phyloP scores from a whole-genome alignment of 805 yeast species.

The Ogataea neopini region DNA sequence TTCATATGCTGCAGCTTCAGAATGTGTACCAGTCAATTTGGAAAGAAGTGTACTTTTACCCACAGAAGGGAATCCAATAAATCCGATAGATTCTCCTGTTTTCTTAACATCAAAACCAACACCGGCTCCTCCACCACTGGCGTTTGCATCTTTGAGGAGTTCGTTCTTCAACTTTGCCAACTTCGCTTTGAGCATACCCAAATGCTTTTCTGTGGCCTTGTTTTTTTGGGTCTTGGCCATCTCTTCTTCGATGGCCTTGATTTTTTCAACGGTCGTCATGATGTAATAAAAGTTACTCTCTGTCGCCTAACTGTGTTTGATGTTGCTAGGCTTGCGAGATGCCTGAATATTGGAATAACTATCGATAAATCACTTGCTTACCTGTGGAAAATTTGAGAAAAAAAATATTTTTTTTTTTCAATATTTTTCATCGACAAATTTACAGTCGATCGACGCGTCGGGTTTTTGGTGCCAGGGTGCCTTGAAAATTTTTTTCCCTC shows the following conservation, averaged over 20 bases:
- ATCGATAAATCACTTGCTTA: neutral
- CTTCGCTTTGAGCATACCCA: slow-evolving; percentile 97
- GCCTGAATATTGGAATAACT: neutral
- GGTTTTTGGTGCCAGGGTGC: slow-evolving; percentile 17
- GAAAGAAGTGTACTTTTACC: slow-evolving; percentile 85
- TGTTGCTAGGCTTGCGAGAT: neutral
- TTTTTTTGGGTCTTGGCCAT: slow-evolving; percentile 98
- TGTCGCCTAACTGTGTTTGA: neutral
- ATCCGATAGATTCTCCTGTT: slow-evolving; percentile 96
- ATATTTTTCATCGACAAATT: neutral
- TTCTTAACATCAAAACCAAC: slow-evolving; percentile 98
- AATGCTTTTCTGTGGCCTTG: slow-evolving; percentile 95
- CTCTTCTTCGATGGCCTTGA: slow-evolving; percentile 91
- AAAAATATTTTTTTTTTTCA: too few relatives aligned
- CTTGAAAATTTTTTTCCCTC: slow-evolving; percentile 19
- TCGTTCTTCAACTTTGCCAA: slow-evolving; percentile 94
- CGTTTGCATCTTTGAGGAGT: slow-evolving; percentile 66
- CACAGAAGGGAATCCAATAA: slow-evolving; percentile 97
- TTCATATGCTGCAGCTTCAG: slow-evolving; percentile 98
- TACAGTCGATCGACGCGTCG: slow-evolving; percentile 14
- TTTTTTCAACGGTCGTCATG: slow-evolving; percentile 73
- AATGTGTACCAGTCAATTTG: slow-evolving; percentile 91
- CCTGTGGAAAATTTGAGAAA: neutral
- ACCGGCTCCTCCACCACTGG: slow-evolving; percentile 90
- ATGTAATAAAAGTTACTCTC: slow-evolving; percentile 12